These are phyloP conservation scores for Phytophthora idaei DNA, from an alignment of 352 stramenopile species.

Conservation along the genomic window DNA sequence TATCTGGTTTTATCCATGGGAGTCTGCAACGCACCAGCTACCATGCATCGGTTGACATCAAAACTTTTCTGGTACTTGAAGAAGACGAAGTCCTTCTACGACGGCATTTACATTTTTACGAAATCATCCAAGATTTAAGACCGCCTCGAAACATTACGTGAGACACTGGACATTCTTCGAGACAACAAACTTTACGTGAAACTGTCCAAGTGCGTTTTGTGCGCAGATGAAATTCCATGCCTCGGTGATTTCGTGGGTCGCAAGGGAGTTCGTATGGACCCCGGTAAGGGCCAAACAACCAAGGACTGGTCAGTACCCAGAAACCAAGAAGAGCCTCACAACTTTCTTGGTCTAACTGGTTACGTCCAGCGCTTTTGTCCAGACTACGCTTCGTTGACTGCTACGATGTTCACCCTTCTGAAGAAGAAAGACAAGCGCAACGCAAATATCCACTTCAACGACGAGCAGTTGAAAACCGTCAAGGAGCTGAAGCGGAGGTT, in stretches of 20 bases:
- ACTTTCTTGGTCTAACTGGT: too few relatives aligned
- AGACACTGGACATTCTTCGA: constrained; percentile 2
- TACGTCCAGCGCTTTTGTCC: too few relatives aligned
- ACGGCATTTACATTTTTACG: constrained; percentile 10
- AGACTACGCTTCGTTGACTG: too few relatives aligned
- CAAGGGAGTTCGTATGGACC: background rate
- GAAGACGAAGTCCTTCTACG: constrained; percentile 8
- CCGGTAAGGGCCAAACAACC: too few relatives aligned
- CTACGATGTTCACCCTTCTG: too few relatives aligned
- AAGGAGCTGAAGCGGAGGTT: too few relatives aligned
- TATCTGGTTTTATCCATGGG: background rate
- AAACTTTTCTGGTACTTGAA: constrained; percentile 1
- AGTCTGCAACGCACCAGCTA: constrained; percentile 2
- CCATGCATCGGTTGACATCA: constrained; percentile 5
- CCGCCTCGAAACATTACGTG: background rate
- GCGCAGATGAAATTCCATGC: constrained; percentile 4
- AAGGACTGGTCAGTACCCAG: too few relatives aligned
- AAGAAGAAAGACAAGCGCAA: too few relatives aligned
- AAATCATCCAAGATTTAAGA: constrained; percentile 1
- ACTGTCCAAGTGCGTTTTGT: constrained; percentile 10
- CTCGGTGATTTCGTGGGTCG: constrained; percentile 5
- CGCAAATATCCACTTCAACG: background rate
- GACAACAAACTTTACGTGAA: constrained; percentile 14
- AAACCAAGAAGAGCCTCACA: too few relatives aligned
- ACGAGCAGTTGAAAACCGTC: background rate